Evolutionary conservation across 768 basidiomycete species (phyloP), one percentile per base, ranked within the genome.

Genomic region (Cubamyces lactineus): DNA sequence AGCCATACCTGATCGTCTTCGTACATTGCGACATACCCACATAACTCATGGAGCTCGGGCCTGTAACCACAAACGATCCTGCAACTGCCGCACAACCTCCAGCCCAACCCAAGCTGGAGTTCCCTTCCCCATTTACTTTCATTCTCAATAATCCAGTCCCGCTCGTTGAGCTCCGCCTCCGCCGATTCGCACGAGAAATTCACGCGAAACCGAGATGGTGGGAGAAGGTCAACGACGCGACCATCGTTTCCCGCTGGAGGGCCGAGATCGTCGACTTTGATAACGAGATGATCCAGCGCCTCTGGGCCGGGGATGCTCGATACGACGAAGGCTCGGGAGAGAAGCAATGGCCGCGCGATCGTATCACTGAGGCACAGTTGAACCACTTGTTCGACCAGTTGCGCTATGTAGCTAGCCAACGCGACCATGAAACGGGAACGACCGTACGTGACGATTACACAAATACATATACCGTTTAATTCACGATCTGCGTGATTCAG

Each of bases 131-230:
- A 1, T 61, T 65, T 46, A 50, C 21, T 11, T 59, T 53, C 46
- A 58, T 47, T 34, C 4, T 48, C 34, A 42, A 41, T 41, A n/a
- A 43, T 13, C 51, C 55, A 2, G 28, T 49, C 48, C 41, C 57
- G 13, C 62, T 67, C 51, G 48, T 64, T 38, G 66, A 67, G 52
- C 30, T 59, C 5, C 63, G 63, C 26, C 57, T 67, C 38, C 63
- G 59, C 15, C 43, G 28, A 19, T 57, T 67, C 30, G 40, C 58
- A 23, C 24, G 50, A 21, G 40, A 46, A 26, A 67, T 65, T 6
- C 41, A 41, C n/a, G 52, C 52, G 11, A 68, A 68, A 46, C 53
- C 57, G 3, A 39, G 49, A 12, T 68, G 67, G 67, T 66, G 64
- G 57, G 59, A 63, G 57, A 68, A 68, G 61, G 51, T 66, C n/a